Evolutionary conservation across 176 grass and related monocot genomes (phyloP).

Genomic region (Musa beccarii): DNA sequence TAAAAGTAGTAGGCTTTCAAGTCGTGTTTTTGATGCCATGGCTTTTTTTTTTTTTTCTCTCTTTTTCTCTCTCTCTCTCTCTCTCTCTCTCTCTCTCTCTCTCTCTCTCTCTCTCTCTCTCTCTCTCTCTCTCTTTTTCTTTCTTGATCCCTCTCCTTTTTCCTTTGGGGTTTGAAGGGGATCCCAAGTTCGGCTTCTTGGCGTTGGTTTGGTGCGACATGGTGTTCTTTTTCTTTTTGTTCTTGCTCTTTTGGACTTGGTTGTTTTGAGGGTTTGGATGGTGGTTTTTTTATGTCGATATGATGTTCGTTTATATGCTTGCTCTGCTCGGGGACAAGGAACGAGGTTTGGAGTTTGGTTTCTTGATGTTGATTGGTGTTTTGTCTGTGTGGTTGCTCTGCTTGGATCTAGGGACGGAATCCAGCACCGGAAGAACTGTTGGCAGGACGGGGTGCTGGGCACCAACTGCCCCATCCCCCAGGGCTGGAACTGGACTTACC

Average conservation of each 20-base stretch:
- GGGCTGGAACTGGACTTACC: conserved; percentile 96
- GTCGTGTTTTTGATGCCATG: not conserved
- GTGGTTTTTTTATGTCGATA: not conserved
- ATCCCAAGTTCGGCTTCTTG: too few species aligned
- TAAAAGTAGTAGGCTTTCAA: not conserved
- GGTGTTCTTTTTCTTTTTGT: too few species aligned
- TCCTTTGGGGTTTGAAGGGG: too few species aligned
- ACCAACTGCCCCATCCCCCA: conserved; percentile 88
- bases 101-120: too few species aligned
- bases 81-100: too few species aligned
- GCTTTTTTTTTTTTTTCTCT: not conserved
- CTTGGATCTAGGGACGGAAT: conserved; percentile 61
- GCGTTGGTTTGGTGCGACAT: too few species aligned
- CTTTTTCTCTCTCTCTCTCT: too few species aligned
- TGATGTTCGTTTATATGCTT: not conserved
- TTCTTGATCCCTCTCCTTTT: too few species aligned
- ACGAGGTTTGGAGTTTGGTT: not conserved
- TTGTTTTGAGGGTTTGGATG: too few species aligned
- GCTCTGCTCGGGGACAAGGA: not conserved
- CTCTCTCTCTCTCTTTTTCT: too few species aligned
- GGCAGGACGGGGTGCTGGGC: conserved; percentile 86
- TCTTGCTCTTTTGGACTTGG: too few species aligned
- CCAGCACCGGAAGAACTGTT: conserved; percentile 78
- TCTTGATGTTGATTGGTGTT: not conserved
- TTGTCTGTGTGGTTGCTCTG: conserved; percentile 11